A percentile compares a stretch with the other conserved stretches of the same genome.
phyloP scores from a whole-genome alignment of 1,284 basidiomycete species.

The Pascua sp. region DNA sequence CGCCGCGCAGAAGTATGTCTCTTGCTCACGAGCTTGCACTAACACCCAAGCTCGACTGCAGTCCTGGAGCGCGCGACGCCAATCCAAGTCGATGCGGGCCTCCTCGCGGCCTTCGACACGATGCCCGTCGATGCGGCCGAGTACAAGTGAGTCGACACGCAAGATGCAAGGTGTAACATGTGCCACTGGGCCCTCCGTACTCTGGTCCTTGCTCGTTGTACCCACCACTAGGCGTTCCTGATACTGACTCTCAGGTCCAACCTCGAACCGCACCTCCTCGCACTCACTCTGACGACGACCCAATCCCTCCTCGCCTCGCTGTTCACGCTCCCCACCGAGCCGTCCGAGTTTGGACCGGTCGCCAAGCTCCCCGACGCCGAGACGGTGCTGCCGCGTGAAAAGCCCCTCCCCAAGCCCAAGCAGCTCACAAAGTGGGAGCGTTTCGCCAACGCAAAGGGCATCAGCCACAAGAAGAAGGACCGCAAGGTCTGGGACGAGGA shows the following conservation, averaged over 20 bases:
- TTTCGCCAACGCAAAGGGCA: conserved; percentile 92
- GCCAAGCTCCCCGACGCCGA: conserved; percentile 74
- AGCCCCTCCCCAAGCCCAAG: conserved; percentile 89
- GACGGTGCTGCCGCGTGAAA: conserved; percentile 78
- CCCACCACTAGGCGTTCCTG: no score
- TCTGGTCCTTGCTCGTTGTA: no score
- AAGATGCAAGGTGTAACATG: not conserved
- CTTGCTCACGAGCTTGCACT: not conserved
- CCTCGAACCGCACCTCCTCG: conserved; percentile 73
- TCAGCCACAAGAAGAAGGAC: conserved; percentile 74
- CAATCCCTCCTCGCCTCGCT: conserved; percentile 77
- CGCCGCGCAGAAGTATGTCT: conserved; percentile 36
- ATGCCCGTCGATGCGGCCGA: conserved; percentile 77
- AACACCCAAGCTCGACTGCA: conserved; percentile 5
- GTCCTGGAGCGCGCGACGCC: conserved; percentile 73
- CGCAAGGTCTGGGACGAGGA: conserved; percentile 93
- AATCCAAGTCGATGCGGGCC: conserved; percentile 75
- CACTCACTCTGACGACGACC: conserved; percentile 78
- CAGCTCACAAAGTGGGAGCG: conserved; percentile 94
- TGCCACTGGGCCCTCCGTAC: not conserved
- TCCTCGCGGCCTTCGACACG: conserved; percentile 79
- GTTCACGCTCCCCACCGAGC: conserved; percentile 73
- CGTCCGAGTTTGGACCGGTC: conserved; percentile 77
- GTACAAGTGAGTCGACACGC: conserved; percentile 60
- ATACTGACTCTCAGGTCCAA: conserved; percentile 56